phyloP scores from a whole-genome alignment of 202 grass and related monocot genomes.

The Setaria viridis region DNA sequence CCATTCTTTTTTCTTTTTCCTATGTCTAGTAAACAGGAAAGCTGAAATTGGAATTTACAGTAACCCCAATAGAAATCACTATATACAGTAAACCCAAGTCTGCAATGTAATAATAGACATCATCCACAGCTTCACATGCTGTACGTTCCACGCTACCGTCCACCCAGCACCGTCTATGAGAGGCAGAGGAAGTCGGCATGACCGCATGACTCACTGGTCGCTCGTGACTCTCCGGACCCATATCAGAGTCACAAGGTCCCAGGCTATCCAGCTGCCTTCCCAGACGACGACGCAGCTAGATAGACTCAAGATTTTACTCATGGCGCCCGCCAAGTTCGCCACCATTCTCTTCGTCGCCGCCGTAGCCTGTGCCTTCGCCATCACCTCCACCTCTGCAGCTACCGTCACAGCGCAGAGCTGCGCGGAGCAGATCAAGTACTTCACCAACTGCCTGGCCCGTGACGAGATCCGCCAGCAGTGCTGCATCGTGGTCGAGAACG shows the following conservation, averaged over 20 bases:
- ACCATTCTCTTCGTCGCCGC: neutral
- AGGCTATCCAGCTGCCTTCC: neutral
- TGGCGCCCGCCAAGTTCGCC: conserved; percentile 1
- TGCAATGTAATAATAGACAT: neutral
- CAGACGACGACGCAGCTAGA: neutral
- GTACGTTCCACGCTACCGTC: conserved; percentile 22
- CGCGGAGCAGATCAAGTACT: conserved; percentile 38
- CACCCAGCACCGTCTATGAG: neutral
- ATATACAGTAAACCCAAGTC: neutral
- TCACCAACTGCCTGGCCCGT: conserved; percentile 47
- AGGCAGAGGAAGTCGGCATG: neutral
- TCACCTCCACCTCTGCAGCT: neutral
- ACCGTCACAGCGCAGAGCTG: neutral
- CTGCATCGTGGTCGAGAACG: conserved; percentile 31
- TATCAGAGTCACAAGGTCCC: neutral
- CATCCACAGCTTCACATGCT: conserved; percentile 20
- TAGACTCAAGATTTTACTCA: neutral
- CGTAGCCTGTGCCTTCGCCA: neutral
- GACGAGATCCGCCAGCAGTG: conserved; percentile 29
- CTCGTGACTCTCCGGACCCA: neutral
- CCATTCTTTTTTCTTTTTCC: no score
- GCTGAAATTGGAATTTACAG: no score
- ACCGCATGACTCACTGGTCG: neutral
- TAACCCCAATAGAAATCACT: neutral
- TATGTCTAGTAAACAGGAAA: no score